These are phyloP conservation scores for Amanita subjunquillea DNA, from an alignment of 768 basidiomycete species.

Conservation along the genomic window DNA sequence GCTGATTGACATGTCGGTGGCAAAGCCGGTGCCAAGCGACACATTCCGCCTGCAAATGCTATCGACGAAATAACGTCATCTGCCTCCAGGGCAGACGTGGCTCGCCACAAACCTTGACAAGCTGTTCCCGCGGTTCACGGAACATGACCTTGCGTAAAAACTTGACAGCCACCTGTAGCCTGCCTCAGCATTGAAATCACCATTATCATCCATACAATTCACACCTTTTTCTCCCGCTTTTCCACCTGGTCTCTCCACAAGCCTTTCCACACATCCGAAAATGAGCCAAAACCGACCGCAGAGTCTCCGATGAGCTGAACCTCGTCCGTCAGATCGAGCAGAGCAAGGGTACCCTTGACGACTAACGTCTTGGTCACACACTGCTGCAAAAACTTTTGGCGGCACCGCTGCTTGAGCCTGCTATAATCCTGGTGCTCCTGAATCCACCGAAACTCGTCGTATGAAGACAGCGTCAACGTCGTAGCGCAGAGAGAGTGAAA, in stretches of 20 bases:
- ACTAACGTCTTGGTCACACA: constrained; percentile 46
- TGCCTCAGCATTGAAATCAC: neutral
- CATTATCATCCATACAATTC: neutral
- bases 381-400: constrained; percentile 46
- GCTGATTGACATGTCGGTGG: constrained; percentile 43
- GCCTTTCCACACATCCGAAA: constrained; percentile 56
- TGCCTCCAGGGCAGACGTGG: neutral
- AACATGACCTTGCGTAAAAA: constrained; percentile 43
- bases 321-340: constrained; percentile 50
- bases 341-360: constrained; percentile 36
- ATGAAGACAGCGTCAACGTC: constrained; percentile 28
- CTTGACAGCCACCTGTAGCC: constrained; percentile 45
- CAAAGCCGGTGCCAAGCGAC: constrained; percentile 47
- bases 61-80: neutral
- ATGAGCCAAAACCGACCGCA: constrained; percentile 43
- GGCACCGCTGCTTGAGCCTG: constrained; percentile 43
- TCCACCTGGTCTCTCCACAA: constrained; percentile 39
- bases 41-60: constrained; percentile 51
- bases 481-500: constrained; percentile 45
- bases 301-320: constrained; percentile 34
- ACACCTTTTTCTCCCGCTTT: constrained; percentile 21
- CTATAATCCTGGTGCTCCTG: constrained; percentile 45
- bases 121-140: constrained; percentile 38
- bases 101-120: constrained; percentile 24
- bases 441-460: constrained; percentile 23